phyloP scores from a whole-genome alignment of 2,329 filamentous ascomycete genomes.

The Botrytis aclada region DNA sequence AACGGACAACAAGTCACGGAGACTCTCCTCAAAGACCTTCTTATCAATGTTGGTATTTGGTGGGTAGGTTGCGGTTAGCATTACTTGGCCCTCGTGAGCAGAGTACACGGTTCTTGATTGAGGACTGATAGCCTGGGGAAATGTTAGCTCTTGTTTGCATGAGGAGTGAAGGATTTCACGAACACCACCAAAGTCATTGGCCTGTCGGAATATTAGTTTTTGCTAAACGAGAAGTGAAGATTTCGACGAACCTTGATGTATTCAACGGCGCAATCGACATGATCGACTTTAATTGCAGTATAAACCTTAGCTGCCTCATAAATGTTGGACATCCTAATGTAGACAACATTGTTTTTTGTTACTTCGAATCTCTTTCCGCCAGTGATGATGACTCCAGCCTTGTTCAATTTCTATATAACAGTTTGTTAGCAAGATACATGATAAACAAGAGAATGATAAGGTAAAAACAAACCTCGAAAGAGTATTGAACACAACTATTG shows the following conservation, averaged over 20 bases:
- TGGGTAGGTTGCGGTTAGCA: constrained; percentile 46
- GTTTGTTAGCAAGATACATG: constrained; percentile 13
- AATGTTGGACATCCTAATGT: constrained; percentile 30
- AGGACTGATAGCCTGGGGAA: constrained; percentile 34
- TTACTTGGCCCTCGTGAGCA: constrained; percentile 55
- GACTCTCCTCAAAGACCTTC: constrained; percentile 40
- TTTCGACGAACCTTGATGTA: constrained; percentile 29
- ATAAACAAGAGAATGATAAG: background rate
- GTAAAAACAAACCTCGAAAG: constrained; percentile 26
- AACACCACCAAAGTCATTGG: constrained; percentile 26
- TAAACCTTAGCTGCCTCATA: constrained; percentile 29
- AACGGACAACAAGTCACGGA: constrained; percentile 43
- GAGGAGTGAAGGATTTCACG: background rate
- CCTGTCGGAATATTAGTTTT: constrained; percentile 33
- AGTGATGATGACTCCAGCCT: constrained; percentile 20
- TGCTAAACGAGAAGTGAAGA: background rate
- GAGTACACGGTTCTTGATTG: constrained; percentile 32
- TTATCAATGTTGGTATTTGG: constrained; percentile 24
- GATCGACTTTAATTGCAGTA: constrained; percentile 27
- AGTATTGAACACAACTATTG: constrained; percentile 23
- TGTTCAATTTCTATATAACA: constrained; percentile 22
- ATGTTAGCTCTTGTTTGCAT: constrained; percentile 21
- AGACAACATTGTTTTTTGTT: constrained; percentile 24
- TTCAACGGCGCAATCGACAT: constrained; percentile 28
- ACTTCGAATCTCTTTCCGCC: constrained; percentile 21